A percentile compares a stretch with the other conserved stretches of the same genome.
Conservation (phyloP, 108 stramenopile genomes). For the Pseudonitzschia delicatissima region DNA sequence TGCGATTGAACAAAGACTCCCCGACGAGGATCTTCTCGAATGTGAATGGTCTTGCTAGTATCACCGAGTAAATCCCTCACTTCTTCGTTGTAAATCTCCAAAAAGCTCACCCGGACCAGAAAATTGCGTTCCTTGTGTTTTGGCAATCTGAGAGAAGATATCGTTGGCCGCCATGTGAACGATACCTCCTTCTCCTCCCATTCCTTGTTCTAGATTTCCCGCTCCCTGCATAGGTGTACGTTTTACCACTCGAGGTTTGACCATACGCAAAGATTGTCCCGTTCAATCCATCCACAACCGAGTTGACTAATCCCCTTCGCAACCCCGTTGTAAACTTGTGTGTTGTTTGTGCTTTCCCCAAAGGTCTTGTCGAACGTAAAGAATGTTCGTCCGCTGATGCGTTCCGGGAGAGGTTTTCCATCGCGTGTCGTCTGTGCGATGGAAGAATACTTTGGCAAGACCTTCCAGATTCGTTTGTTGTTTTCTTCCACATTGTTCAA, state of each 20-base stretch:
- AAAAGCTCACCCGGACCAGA: slow-evolving; percentile 89
- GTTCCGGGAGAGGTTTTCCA: slow-evolving; percentile 65
- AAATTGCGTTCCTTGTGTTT: slow-evolving; percentile 64
- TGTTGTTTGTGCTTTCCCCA: slow-evolving; percentile 72
- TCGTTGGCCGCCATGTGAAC: slow-evolving; percentile 85
- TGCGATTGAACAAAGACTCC: slow-evolving; percentile 95
- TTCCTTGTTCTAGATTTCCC: slow-evolving; percentile 66
- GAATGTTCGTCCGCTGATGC: slow-evolving; percentile 70
- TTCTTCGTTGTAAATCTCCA: slow-evolving; percentile 99
- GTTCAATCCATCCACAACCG: slow-evolving; percentile 91
- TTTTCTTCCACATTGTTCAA: slow-evolving; percentile 73
- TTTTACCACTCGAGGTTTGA: slow-evolving; percentile 91
- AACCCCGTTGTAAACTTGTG: slow-evolving; percentile 85
- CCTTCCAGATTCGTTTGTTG: slow-evolving; percentile 71
- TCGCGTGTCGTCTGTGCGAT: slow-evolving; percentile 65
- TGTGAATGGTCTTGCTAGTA: slow-evolving; percentile 42
- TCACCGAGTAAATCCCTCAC: slow-evolving; percentile 90
- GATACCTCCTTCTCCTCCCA: slow-evolving; percentile 54
- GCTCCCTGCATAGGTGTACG: slow-evolving; percentile 90
- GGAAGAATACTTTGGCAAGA: slow-evolving; percentile 73
- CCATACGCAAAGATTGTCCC: slow-evolving; percentile 97
- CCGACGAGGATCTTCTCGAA: slow-evolving; percentile 91
- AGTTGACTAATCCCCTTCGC: slow-evolving; percentile 84
- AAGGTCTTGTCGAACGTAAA: slow-evolving; percentile 95
- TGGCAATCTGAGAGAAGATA: slow-evolving; percentile 71